These are phyloP conservation scores for Vitellaria paradoxa DNA, from an alignment of 179 eudicot genomes.

Conservation along the genomic window DNA sequence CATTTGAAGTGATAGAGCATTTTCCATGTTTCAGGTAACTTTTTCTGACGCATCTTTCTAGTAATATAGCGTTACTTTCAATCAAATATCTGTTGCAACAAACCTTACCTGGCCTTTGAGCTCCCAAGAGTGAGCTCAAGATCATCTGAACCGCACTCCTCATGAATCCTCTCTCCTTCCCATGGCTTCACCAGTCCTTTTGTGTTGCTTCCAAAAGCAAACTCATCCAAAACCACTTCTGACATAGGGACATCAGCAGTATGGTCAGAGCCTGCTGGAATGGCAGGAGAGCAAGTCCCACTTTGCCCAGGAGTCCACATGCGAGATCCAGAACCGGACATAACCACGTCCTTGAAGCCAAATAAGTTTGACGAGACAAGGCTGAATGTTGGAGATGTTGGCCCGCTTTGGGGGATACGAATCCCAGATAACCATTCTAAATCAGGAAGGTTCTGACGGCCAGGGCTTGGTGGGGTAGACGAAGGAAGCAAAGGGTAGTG, in stretches of 20 bases:
- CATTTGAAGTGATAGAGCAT: too few relatives aligned
- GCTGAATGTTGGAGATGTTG: conserved; percentile 64
- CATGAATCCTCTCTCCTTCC: conserved; percentile 88
- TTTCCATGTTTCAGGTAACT: too few relatives aligned
- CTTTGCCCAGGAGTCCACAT: conserved; percentile 84
- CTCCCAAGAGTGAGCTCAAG: conserved; percentile 85
- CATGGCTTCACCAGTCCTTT: conserved; percentile 65
- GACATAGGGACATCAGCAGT: conserved; percentile 60
- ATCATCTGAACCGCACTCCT: conserved; percentile 70
- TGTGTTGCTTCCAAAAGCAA: conserved; percentile 61
- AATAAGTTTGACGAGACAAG: conserved; percentile 69
- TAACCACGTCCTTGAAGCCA: conserved; percentile 49
- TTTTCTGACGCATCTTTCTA: too few relatives aligned
- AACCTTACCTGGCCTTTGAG: conserved; percentile 50
- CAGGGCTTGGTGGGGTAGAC: conserved; percentile 61
- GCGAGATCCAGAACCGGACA: conserved; percentile 45
- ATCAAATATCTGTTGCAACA: not conserved
- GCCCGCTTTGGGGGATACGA: conserved; percentile 33
- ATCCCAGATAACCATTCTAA: conserved; percentile 46
- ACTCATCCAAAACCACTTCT: conserved; percentile 52
- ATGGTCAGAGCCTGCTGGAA: conserved; percentile 47
- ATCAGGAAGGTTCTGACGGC: conserved; percentile 32
- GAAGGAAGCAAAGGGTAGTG: conserved; percentile 30
- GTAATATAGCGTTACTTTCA: not conserved
- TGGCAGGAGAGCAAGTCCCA: conserved; percentile 80